Conservation (phyloP, 2,329 filamentous ascomycete species). For the Macrophomina phaseolina region DNA sequence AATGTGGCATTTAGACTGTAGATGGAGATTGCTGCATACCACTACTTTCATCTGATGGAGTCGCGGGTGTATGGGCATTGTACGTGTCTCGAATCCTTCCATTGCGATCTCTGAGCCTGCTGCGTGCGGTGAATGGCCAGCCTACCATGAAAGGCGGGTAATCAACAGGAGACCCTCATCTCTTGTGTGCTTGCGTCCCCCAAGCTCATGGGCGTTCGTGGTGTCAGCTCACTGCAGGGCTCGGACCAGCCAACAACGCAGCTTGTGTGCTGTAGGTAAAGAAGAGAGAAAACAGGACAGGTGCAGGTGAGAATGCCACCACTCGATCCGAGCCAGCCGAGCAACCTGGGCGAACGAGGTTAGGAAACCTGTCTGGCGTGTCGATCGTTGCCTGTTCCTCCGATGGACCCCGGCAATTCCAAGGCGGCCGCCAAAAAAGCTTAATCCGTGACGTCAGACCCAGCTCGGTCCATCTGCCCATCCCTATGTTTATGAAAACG, state of each 20-base stretch:
- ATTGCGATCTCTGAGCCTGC: neutral
- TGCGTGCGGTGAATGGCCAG: neutral
- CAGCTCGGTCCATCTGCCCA: neutral
- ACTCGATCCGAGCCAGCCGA: constrained; percentile 18
- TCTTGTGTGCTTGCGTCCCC: neutral
- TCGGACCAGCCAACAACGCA: neutral
- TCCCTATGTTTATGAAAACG: constrained; percentile 10
- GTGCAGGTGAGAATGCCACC: neutral
- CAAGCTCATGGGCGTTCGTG: neutral
- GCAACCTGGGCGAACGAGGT: neutral
- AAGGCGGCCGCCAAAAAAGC: constrained; percentile 19
- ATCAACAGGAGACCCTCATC: neutral
- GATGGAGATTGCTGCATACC: neutral
- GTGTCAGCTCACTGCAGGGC: neutral
- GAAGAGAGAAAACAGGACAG: constrained; percentile 7
- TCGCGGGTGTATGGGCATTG: neutral
- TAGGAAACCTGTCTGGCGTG: constrained; percentile 4
- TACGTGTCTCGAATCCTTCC: neutral
- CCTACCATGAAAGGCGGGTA: neutral
- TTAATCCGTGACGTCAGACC: constrained; percentile 10
- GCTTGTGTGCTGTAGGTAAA: neutral
- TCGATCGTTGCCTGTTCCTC: constrained; percentile 24
- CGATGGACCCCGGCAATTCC: neutral
- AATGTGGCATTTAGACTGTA: neutral
- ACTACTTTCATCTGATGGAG: neutral